A percentile compares a stretch with the other conserved stretches of the same genome.
Evolutionary conservation across 768 basidiomycete genomes (phyloP).

Genomic region (Tricholoma flavovirens): DNA sequence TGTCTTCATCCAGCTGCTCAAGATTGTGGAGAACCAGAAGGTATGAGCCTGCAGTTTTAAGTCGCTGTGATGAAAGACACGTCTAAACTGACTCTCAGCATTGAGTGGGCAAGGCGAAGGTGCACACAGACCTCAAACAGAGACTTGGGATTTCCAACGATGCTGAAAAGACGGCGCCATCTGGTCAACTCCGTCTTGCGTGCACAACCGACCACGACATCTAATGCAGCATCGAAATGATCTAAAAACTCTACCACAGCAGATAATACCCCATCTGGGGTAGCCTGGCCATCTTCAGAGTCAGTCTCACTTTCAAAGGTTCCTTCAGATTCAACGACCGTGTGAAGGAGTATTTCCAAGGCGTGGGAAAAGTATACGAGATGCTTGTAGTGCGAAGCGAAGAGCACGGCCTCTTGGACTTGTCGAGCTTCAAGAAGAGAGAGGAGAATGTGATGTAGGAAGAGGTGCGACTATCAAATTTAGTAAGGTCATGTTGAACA

Average conservation of each 20-base stretch:
- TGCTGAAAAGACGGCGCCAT: conserved; percentile 84
- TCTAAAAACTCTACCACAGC: conserved; percentile 86
- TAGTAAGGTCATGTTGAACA: not conserved
- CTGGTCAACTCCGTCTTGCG: conserved; percentile 91
- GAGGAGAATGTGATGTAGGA: conserved; percentile 85
- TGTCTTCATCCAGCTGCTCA: conserved; percentile 79
- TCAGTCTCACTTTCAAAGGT: conserved; percentile 26
- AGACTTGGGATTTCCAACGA: conserved; percentile 85
- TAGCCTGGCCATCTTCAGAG: conserved; percentile 22
- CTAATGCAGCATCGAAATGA: conserved; percentile 84
- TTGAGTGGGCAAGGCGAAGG: not conserved
- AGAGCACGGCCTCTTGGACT: conserved; percentile 72
- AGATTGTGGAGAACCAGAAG: conserved; percentile 90
- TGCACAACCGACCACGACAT: conserved; percentile 94
- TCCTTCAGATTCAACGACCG: conserved; percentile 83
- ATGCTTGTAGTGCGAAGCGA: conserved; percentile 81
- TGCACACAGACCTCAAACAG: conserved; percentile 72
- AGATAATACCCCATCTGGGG: conserved; percentile 45
- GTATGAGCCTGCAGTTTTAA: conserved; percentile 90
- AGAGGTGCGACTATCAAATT: conserved; percentile 72
- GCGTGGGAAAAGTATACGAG: conserved; percentile 93
- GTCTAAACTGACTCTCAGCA: conserved; percentile 36
- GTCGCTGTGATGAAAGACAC: conserved; percentile 63
- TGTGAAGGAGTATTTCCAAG: conserved; percentile 90
- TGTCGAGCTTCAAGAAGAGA: conserved; percentile 67